Evolutionary conservation across 352 stramenopile species (phyloP), one percentile per base, ranked within the genome.

Genomic region (Pythium brachiatum): DNA sequence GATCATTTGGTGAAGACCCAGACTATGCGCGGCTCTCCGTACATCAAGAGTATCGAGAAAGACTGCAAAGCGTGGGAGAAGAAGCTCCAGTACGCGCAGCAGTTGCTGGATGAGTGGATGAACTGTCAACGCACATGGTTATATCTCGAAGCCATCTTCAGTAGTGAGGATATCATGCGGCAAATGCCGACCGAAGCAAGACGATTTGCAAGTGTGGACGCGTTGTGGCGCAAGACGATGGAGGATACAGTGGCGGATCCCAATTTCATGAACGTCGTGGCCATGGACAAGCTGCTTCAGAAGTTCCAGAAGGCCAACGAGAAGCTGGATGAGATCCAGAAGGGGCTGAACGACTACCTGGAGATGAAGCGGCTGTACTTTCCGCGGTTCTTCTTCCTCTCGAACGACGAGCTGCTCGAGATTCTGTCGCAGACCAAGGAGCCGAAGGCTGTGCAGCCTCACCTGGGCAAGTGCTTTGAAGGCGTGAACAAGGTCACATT

Each of bases 91-190:
- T 90, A 94, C 57, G 72, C 89, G 11, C 89, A 97, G 58, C 81
- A 95, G 36, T 69, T 98, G n/a, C 68, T 98, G 9, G 95, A 98
- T 66, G 92, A 97, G 65, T 98, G 91, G 91, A 96, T 98, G 72
- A 82, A 64, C 5, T 98, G 89, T 55, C 95, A 98, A 73, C 81
- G 92, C 27, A 97, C 92, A 52, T 98, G 95, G 95, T 76, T 98
- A 29, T 98, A 98, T 64, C 80, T 98, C 7, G 93, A 98, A 71
- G 92, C 95, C 5, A 98, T 98, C 51, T 98, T 98, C 65, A 94
- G 83, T 57, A 97, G 86, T 1, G 90, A 98, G 39, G 95, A 98
- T 60, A 98, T 98, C 47, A 97, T 98, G 90, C 77, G 93, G 12
- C 94, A 98, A 76, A 96, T 98, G 81, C 94, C 94, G 5, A 97